Percentiles rank a stretch among this genome's conserved stretches.
phyloP scores from a whole-genome alignment of 2,329 filamentous ascomycete genomes.

The Clarireedia monteithiana region DNA sequence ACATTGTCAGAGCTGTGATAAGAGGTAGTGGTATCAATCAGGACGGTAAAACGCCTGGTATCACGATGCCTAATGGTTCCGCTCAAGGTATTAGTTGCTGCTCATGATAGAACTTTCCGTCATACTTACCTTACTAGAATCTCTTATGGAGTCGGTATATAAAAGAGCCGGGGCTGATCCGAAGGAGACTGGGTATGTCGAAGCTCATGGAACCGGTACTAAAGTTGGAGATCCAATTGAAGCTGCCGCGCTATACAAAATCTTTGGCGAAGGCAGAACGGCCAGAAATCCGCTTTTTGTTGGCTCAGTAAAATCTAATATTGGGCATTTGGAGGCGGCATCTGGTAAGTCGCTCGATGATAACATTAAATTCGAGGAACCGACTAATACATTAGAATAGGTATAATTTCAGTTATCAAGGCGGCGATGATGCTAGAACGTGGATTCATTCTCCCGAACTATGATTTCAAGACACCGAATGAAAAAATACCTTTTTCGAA shows the following conservation, averaged over 20 bases:
- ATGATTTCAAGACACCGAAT: slow-evolving; percentile 30
- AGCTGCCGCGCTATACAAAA: slow-evolving; percentile 20
- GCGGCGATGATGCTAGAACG: slow-evolving; percentile 30
- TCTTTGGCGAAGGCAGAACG: slow-evolving; percentile 21
- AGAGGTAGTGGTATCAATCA: slow-evolving; percentile 37
- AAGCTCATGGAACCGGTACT: slow-evolving; percentile 18
- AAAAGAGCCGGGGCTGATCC: slow-evolving; percentile 9
- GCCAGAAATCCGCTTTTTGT: slow-evolving; percentile 13
- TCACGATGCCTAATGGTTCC: slow-evolving; percentile 43
- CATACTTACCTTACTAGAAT: slow-evolving; percentile 14
- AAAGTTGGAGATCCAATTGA: slow-evolving; percentile 10
- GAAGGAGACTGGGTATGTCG: slow-evolving; percentile 11
- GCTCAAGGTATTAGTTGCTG: slow-evolving; percentile 31
- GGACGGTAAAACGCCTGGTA: slow-evolving; percentile 49
- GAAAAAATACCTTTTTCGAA: slow-evolving; percentile 30
- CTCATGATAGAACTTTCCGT: not conserved
- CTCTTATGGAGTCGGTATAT: slow-evolving; percentile 21
- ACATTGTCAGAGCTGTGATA: slow-evolving; percentile 42
- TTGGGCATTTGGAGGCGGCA: slow-evolving; percentile 37
- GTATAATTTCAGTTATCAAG: slow-evolving; percentile 38
- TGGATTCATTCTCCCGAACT: slow-evolving; percentile 17
- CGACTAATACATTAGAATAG: slow-evolving; percentile 21
- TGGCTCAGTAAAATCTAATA: slow-evolving; percentile 30
- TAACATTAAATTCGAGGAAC: not conserved
- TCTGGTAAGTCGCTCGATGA: slow-evolving; percentile 13